Base-by-base conservation (phyloP, 768 basidiomycete genomes). In the Harrya chromipes region DNA sequence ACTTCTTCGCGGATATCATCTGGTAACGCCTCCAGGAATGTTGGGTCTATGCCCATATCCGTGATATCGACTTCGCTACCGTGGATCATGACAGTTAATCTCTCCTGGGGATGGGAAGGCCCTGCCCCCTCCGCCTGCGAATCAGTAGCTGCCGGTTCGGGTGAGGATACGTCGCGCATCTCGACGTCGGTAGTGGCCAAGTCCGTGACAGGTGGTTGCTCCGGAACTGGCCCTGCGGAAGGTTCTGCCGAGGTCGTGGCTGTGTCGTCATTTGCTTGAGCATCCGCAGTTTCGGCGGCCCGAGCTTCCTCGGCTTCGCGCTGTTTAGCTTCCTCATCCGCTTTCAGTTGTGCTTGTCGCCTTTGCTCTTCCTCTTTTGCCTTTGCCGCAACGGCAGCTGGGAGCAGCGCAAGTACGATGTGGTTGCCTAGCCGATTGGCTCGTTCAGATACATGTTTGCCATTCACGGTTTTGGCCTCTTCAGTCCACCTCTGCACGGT, bases 1-100 rank as follows among this genome's bases (percentile, higher is more conserved):
- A 99, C 93, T 64, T 99, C 97, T 64, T 97, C 95, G 43, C 97
- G 83, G 87, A 99, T 98, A 57, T 98, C 95, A 63, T 99, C 97
- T 0, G 97, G 97, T 9, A 99, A 72, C 21, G 97, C 97, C 70
- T 97, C 94, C 49, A 99, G 74, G 79, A 99, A 99, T 6, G 92
- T 94, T 2, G 94, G 92, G 65, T 99, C 97, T 62, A 99, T 97
- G 5, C 97, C 97, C 33, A 94, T 95, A 60, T 98, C 94, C 3
- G 97, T 99, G 65, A 99, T 99, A 64, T 99, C 97, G 23, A 98
- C 91, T 7, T 85, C 77, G 55, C 82, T 90, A 44, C 97, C 97
- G 67, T 94, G 90, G 46, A 99, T 91, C 71, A 82, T 79, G 61
- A 99, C 87, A 1, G 90, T 92, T 23, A 95, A 77, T 31, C 97